Evolutionary conservation across 2,329 filamentous ascomycete species (phyloP).

Genomic region (Colletotrichum neosansevieriae): DNA sequence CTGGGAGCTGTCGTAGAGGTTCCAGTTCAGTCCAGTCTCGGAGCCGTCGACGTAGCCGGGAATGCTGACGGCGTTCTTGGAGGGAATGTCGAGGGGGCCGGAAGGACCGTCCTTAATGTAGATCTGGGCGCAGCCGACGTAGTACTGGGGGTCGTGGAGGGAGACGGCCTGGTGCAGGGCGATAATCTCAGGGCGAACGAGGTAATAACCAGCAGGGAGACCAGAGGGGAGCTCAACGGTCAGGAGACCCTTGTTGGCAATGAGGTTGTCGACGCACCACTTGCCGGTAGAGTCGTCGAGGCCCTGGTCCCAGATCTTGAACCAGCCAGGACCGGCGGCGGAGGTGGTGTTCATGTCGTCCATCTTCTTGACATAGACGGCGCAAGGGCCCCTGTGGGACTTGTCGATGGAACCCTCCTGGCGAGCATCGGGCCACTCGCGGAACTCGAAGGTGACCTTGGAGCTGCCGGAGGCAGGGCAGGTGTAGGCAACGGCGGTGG

Average conservation of each 20-base stretch:
- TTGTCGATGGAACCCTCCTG: constrained; percentile 68
- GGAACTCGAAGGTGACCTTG: constrained; percentile 75
- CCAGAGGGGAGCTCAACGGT: constrained; percentile 71
- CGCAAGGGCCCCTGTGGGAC: constrained; percentile 76
- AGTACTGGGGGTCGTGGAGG: constrained; percentile 75
- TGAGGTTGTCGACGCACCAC: constrained; percentile 80
- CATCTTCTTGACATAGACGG: constrained; percentile 80
- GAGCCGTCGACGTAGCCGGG: constrained; percentile 71
- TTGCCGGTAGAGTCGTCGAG: constrained; percentile 66
- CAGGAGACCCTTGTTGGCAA: constrained; percentile 72
- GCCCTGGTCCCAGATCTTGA: constrained; percentile 81
- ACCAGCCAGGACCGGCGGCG: constrained; percentile 77
- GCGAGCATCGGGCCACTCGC: constrained; percentile 68
- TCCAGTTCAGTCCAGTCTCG: constrained; percentile 70
- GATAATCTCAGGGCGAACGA: constrained; percentile 78
- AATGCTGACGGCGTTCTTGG: constrained; percentile 68
- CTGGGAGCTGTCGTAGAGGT: constrained; percentile 67
- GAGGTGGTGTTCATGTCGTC: constrained; percentile 63
- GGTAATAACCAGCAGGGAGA: constrained; percentile 75
- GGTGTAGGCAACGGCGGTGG: constrained; percentile 59
- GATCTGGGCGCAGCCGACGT: constrained; percentile 78
- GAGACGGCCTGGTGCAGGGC: constrained; percentile 72
- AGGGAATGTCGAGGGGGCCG: constrained; percentile 61
- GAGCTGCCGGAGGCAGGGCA: constrained; percentile 64
- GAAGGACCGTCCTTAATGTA: constrained; percentile 65